These are phyloP conservation scores for Microstroma glucosiphilum DNA, from an alignment of 1,284 basidiomycete species.

Conservation along the genomic window DNA sequence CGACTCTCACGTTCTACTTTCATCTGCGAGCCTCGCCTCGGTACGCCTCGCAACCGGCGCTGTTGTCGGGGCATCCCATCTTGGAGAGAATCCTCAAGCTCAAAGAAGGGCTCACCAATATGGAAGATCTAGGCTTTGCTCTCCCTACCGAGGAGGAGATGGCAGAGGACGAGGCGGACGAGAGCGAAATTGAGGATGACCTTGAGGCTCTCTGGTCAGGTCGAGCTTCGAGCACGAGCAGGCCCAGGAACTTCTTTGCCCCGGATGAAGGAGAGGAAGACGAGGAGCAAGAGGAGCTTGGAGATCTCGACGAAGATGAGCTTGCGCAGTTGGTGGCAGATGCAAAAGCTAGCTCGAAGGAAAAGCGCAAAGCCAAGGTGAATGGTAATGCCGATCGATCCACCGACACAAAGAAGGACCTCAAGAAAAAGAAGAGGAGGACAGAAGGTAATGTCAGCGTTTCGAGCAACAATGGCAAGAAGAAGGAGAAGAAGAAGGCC, in stretches of 20 bases:
- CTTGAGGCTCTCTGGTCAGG: neutral
- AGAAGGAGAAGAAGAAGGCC: constrained; percentile 18
- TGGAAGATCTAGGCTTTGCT: constrained; percentile 54
- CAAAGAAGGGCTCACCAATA: constrained; percentile 71
- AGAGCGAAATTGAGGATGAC: constrained; percentile 20
- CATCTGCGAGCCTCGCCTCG: constrained; percentile 63
- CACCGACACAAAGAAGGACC: neutral
- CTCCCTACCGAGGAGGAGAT: constrained; percentile 19
- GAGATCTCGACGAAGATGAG: constrained; percentile 38
- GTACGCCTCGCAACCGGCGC: constrained; percentile 25
- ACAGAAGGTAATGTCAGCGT: no score
- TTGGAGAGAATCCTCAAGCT: constrained; percentile 74
- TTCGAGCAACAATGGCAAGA: constrained; percentile 5
- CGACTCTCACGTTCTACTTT: constrained; percentile 86
- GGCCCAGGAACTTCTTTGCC: no score
- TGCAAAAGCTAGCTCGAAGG: constrained; percentile 24
- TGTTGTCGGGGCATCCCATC: constrained; percentile 58
- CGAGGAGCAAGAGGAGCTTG: constrained; percentile 20
- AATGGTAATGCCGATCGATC: neutral
- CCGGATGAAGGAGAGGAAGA: neutral
- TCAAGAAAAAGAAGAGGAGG: constrained; percentile 8
- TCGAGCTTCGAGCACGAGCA: no score
- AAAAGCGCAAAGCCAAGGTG: constrained; percentile 1
- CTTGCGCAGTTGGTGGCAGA: constrained; percentile 27
- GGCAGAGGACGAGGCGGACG: constrained; percentile 13